A percentile compares a stretch with the other conserved stretches of the same genome.
phyloP scores from a whole-genome alignment of 768 basidiomycete species.

The Ramaria rubella region DNA sequence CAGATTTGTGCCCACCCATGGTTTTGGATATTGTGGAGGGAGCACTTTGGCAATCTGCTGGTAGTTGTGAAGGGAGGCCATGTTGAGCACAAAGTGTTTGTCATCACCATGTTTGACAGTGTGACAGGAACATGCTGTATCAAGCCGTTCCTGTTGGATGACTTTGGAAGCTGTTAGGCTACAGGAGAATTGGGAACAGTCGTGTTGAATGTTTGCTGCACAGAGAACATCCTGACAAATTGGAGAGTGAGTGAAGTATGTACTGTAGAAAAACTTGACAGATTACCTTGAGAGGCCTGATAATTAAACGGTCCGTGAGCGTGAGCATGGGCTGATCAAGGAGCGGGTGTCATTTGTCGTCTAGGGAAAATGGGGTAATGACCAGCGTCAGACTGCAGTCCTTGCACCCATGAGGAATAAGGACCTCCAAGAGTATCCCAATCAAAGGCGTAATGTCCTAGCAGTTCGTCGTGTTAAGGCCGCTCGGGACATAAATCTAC shows the following conservation, averaged over 20 bases:
- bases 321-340: neutral
- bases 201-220: conserved; percentile 16
- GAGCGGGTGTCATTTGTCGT: neutral
- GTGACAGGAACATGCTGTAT: neutral
- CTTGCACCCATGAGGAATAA: no score
- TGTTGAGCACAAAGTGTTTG: neutral
- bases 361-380: neutral
- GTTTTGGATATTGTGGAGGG: neutral
- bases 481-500: no score
- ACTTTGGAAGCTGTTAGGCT: neutral
- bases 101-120: neutral
- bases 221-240: neutral
- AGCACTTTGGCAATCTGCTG: neutral
- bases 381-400: no score
- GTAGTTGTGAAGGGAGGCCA: neutral
- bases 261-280: neutral
- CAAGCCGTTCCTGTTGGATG: neutral
- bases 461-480: no score
- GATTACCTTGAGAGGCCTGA: neutral
- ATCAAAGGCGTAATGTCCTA: no score
- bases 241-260: neutral
- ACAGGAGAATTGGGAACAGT: conserved; percentile 13
- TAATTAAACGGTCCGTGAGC: neutral
- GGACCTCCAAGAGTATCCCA: no score
- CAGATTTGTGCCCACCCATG: neutral